A percentile compares a stretch with the other conserved stretches of the same genome.
Conservation (phyloP, 495 filamentous ascomycete species). For the Penicillium bovifimosum region DNA sequence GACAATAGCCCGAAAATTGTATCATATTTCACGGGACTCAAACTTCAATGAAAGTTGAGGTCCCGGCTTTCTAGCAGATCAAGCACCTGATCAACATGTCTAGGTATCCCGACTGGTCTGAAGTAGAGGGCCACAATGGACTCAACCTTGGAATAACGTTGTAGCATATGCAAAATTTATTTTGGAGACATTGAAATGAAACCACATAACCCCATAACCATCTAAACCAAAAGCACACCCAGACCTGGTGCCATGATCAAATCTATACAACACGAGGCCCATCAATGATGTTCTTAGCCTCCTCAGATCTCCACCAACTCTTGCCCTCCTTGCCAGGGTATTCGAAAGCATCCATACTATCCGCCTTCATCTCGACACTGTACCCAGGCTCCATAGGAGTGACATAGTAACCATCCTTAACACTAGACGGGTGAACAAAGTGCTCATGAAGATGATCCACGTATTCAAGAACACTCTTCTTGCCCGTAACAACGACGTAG, state of each 20-base stretch:
- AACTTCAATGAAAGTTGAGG: not conserved
- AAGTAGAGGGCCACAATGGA: too few relatives aligned
- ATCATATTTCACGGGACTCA: conserved; percentile 5
- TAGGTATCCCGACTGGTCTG: too few relatives aligned
- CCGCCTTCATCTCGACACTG: conserved; percentile 86
- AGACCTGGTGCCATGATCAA: not conserved
- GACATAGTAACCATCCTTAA: conserved; percentile 81
- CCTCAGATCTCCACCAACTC: conserved; percentile 77
- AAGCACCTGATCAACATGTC: not conserved
- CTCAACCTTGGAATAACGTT: too few relatives aligned
- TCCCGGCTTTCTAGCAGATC: too few relatives aligned
- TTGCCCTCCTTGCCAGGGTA: conserved; percentile 71
- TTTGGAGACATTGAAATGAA: conserved; percentile 21
- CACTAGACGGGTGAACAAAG: conserved; percentile 73
- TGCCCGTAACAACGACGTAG: conserved; percentile 82
- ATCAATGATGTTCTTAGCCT: conserved; percentile 62
- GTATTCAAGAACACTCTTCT: conserved; percentile 79
- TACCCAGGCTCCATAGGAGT: conserved; percentile 81
- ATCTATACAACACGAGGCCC: conserved; percentile 36
- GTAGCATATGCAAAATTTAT: conserved; percentile 5
- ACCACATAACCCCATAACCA: conserved; percentile 16
- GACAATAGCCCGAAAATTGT: conserved; percentile 9
- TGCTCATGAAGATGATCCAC: conserved; percentile 94
- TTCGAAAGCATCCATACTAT: conserved; percentile 72
- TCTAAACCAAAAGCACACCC: not conserved